Percentiles rank a stretch among this genome's conserved stretches.
Conservation (phyloP, 257 asterid genomes). For the Lycium ferocissimum region DNA sequence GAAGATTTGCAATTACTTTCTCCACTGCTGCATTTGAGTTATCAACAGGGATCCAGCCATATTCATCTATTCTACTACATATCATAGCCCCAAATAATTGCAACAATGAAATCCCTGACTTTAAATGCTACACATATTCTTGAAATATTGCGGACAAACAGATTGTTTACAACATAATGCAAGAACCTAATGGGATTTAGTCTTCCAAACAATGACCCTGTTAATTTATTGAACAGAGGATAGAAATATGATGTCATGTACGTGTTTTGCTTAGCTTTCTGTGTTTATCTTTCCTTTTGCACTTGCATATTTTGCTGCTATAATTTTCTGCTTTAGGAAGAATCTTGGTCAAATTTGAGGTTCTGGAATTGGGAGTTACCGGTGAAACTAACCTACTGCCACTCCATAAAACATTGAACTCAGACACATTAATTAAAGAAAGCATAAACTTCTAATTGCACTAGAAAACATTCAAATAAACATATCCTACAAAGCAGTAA, state of each 20-base stretch:
- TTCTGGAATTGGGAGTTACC: slow-evolving; percentile 10
- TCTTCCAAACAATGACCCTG: slow-evolving; percentile 16
- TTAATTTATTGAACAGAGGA: not conserved
- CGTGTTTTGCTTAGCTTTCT: not conserved
- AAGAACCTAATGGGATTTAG: not conserved
- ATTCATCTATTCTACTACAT: not conserved
- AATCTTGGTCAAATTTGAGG: slow-evolving; percentile 2
- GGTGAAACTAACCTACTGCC: not conserved
- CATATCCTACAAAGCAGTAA: not conserved
- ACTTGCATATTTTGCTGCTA: not conserved
- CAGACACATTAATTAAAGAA: not conserved
- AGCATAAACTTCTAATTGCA: slow-evolving; percentile 20
- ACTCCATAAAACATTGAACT: not conserved
- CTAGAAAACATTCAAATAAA: not conserved
- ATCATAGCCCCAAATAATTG: not conserved
- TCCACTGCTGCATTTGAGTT: slow-evolving; percentile 2
- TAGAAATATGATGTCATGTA: not conserved
- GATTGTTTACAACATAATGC: slow-evolving; percentile 8
- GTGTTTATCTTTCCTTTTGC: not conserved
- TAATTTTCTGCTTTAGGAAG: slow-evolving; percentile 24
- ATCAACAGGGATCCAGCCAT: slow-evolving; percentile 7
- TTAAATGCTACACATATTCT: not conserved
- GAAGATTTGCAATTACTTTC: not conserved
- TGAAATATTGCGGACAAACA: not conserved
- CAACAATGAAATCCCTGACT: not conserved